Evolutionary conservation across 495 filamentous ascomycete species (phyloP).

Genomic region (Cryomyces minteri): DNA sequence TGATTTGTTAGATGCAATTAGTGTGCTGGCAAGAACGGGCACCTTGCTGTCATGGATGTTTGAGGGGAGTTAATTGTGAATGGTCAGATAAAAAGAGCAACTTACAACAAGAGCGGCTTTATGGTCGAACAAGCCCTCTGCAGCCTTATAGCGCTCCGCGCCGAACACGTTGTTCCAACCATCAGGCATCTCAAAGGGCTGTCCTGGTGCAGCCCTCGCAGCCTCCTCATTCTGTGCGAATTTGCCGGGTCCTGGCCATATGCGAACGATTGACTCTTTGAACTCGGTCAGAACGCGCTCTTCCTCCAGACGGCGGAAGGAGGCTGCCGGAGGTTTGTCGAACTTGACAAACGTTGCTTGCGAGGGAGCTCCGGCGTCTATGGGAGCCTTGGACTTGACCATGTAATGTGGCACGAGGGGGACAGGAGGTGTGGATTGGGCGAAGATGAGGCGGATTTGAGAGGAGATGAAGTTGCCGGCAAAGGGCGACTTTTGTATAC

Average conservation of each 20-base stretch:
- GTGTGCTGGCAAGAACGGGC: too few relatives aligned
- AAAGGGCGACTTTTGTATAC: slow-evolving; percentile 61
- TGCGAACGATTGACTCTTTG: slow-evolving; percentile 90
- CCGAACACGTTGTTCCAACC: slow-evolving; percentile 89
- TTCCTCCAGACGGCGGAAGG: slow-evolving; percentile 69
- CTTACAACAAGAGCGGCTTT: slow-evolving; percentile 37
- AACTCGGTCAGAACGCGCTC: slow-evolving; percentile 87
- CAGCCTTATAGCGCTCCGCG: slow-evolving; percentile 62
- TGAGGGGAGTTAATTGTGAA: background rate
- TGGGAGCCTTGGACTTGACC: slow-evolving; percentile 64
- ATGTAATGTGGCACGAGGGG: slow-evolving; percentile 73
- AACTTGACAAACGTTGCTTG: slow-evolving; percentile 54
- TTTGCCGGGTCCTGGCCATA: slow-evolving; percentile 70
- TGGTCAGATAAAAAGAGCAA: background rate
- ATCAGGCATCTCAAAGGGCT: slow-evolving; percentile 92
- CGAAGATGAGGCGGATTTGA: slow-evolving; percentile 69
- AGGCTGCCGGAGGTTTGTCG: slow-evolving; percentile 40
- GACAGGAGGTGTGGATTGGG: slow-evolving; percentile 54
- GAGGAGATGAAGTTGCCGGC: slow-evolving; percentile 79
- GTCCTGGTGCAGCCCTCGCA: slow-evolving; percentile 42
- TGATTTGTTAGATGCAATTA: too few relatives aligned
- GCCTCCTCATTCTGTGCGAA: slow-evolving; percentile 48
- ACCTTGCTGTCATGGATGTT: too few relatives aligned
- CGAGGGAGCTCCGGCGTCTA: slow-evolving; percentile 71
- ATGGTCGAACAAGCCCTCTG: slow-evolving; percentile 78